Base-by-base conservation (phyloP, 129 eudicot genomes). In the Deinandra increscens region DNA sequence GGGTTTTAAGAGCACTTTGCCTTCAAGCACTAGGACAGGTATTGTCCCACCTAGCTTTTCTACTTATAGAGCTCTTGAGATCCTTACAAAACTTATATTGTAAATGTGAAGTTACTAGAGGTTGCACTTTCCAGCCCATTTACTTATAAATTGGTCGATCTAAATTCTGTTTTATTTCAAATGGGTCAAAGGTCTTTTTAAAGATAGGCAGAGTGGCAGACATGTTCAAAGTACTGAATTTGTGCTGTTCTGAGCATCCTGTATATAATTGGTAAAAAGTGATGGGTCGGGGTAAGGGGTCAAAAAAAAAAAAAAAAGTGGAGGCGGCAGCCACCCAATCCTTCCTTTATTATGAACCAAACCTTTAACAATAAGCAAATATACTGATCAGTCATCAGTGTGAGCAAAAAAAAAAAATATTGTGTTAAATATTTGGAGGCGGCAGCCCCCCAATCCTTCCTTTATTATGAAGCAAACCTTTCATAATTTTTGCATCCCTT, bases 1-100 rank as follows among this genome's bases (percentile, higher is more conserved):
- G 98, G 64, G 95, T 84, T 79, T 75, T 93, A 46, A 80, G 95
- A 59, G 97, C 95, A 72, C 92, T 93, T 61, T 86, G 97, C 68
- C 96, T 93, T 80, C 97, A 93, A 75, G 98, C 96, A 65, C 73
- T 93, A 60, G 98, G 96, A 20, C 96, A 89, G 96, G 98, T 93
- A 84, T 38, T 51, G 38, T 34, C 17, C 26, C 39, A 44, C 64
- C 66, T 71, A 17, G 17, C 0, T 70, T 69, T 65, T 44, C 31
- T 70, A 75, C 34, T 23, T 7, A 50, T 17, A 37, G 17, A 29
- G 44, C 50, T 70, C 7, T 45, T 41, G 34, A 11, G 33, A 64
- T 55, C 58, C 19, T 29, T 36, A 19, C 6, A 45, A 73, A 41
- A 33, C 60, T 18, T 18, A 9, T 17, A 18, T 50, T 19, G 26